These are phyloP conservation scores for Gamarada debralockiae DNA, from an alignment of 495 filamentous ascomycete genomes.

Conservation along the genomic window DNA sequence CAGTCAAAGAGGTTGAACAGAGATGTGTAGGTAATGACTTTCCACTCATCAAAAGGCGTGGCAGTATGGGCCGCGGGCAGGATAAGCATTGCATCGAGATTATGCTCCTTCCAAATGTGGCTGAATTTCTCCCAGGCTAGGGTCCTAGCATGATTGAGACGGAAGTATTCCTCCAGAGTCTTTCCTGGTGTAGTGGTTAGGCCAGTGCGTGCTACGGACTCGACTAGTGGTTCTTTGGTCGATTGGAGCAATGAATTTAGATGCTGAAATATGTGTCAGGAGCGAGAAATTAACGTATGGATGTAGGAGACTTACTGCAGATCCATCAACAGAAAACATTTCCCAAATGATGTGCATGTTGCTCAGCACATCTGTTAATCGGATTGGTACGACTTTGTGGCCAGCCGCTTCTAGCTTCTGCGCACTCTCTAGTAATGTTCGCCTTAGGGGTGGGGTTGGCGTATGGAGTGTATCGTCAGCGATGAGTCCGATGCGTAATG, in stretches of 20 bases:
- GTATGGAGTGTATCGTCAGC: conserved; percentile 13
- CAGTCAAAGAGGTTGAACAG: conserved; percentile 28
- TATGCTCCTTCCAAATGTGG: conserved; percentile 7
- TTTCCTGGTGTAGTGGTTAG: background rate
- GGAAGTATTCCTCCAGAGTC: conserved; percentile 4
- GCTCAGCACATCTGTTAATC: background rate
- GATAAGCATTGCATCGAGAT: conserved; percentile 29
- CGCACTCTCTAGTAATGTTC: conserved; percentile 2
- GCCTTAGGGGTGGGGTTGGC: conserved; percentile 9
- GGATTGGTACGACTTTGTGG: background rate
- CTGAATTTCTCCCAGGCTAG: conserved; percentile 1
- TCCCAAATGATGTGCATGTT: background rate
- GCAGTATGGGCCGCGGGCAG: conserved; percentile 32
- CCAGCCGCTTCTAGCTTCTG: background rate
- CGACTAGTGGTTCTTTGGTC: conserved; percentile 7
- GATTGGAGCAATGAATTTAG: background rate
- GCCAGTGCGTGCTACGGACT: conserved; percentile 1
- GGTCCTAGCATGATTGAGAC: conserved; percentile 2
- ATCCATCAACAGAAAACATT: conserved; percentile 1
- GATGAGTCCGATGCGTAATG: conserved; percentile 30
- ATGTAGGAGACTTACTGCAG: background rate
- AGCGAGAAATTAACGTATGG: background rate
- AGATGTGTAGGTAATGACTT: conserved; percentile 29
- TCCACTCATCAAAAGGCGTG: conserved; percentile 26
- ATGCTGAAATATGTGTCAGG: background rate